Percentiles rank a stretch among this genome's conserved stretches.
Conservation (phyloP, 306 rosid genomes). For the Potentilla sterilis region DNA sequence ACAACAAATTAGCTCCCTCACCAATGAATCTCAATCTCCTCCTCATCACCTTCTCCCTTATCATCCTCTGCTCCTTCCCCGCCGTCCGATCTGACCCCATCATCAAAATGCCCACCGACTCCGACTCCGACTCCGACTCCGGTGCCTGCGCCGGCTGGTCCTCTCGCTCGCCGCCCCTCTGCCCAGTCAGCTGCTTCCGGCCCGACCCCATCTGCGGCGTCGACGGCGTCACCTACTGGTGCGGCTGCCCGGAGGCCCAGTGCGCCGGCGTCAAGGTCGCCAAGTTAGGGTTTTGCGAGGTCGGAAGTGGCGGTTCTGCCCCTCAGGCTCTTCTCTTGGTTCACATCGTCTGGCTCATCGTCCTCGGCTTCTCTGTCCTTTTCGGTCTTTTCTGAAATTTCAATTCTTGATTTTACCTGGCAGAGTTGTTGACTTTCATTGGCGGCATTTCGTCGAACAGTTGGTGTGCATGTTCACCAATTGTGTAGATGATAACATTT, state of each 20-base stretch:
- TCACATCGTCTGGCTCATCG: constrained; percentile 83
- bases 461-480: background rate
- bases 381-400: constrained; percentile 60
- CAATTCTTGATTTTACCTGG: constrained; percentile 35
- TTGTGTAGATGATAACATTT: background rate
- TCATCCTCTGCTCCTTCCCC: constrained; percentile 30
- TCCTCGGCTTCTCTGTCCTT: constrained; percentile 66
- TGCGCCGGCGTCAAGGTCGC: constrained; percentile 67
- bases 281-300: constrained; percentile 73
- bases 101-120: constrained; percentile 46
- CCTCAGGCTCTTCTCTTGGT: constrained; percentile 80
- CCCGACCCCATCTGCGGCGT: constrained; percentile 87
- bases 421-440: background rate
- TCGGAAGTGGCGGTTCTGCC: constrained; percentile 66
- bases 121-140: background rate
- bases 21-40: constrained; percentile 32
- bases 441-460: background rate
- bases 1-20: background rate
- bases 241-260: constrained; percentile 83
- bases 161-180: constrained; percentile 23
- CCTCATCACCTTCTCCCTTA: constrained; percentile 20
- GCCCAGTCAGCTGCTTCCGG: constrained; percentile 81
- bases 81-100: constrained; percentile 34
- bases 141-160: constrained; percentile 32
- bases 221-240: constrained; percentile 92